Conservation (phyloP, 768 basidiomycete species). For the Tylopilus subfusipes region DNA sequence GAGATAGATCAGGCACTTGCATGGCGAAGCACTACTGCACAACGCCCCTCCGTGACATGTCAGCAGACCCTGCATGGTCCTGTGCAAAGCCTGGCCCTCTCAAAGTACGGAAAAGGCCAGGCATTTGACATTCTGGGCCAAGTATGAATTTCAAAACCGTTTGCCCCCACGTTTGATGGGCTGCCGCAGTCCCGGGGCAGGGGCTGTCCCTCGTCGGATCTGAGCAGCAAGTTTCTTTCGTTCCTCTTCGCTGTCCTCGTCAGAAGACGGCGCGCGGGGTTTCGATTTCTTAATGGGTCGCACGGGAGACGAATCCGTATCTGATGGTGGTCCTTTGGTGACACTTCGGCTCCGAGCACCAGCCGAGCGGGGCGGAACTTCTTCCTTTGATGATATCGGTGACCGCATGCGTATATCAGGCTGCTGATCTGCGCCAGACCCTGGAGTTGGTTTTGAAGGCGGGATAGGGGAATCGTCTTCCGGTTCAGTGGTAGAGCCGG, state of each 20-base stretch:
- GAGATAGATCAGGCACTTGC: slow-evolving; percentile 6
- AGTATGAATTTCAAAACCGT: slow-evolving; percentile 50
- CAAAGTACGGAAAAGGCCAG: neutral
- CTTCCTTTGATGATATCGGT: slow-evolving; percentile 19
- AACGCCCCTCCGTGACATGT: neutral
- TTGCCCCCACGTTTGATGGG: slow-evolving; percentile 75
- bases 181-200: slow-evolving; percentile 58
- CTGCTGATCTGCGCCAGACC: slow-evolving; percentile 9
- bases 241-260: slow-evolving; percentile 59
- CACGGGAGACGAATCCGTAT: slow-evolving; percentile 52
- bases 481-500: slow-evolving; percentile 30
- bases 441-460: neutral
- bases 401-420: slow-evolving; percentile 17
- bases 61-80: slow-evolving; percentile 10
- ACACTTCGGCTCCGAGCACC: slow-evolving; percentile 22
- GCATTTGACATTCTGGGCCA: neutral
- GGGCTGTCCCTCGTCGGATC: slow-evolving; percentile 37
- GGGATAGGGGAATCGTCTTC: slow-evolving; percentile 18
- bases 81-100: neutral
- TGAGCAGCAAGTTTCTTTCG: slow-evolving; percentile 41
- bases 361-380: slow-evolving; percentile 4
- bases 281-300: slow-evolving; percentile 49
- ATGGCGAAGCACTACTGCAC: neutral
- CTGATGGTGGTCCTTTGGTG: slow-evolving; percentile 30
- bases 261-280: slow-evolving; percentile 37